Evolutionary conservation across 371 early-diverging fungal genomes (phyloP), one percentile per base, ranked within the genome.

Genomic region (Nematocida homosporus): DNA sequence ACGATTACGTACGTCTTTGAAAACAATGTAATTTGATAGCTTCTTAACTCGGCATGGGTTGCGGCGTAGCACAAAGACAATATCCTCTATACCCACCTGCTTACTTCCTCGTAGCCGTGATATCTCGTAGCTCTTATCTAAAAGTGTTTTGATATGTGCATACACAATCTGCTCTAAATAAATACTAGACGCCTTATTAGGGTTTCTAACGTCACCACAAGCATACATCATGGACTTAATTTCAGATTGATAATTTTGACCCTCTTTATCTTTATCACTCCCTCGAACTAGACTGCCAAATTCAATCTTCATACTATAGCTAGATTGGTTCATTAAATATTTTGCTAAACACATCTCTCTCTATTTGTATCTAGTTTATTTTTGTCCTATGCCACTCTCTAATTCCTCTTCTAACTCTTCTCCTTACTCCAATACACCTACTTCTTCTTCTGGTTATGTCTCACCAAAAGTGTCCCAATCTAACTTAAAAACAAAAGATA

Each of bases 181-280:
- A 42, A 35, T 32, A 40, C 68, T 67, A 2, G 75, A 67, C 10
- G 42, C 64, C 47, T 60, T 61, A 8, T 60, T 41, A 5, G 79
- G 79, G 0, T 27, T 38, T 13, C 65, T 25, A 23, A 68, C 65
- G 37, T 78, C 79, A 18, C 79, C 79, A 37, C 66, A 78, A 6
- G 79, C 56, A 50, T 78, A 78, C 63, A 78, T 59, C 79, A 78
- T 78, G 2, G 79, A 38, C 37, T 78, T 54, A 25, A 78, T 78
- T 48, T 78, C 79, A 35, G n/a, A 30, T 44, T 20, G 51, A 32
- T 66, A 78, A 13, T 18, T 61, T 40, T 51, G 52, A 0, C 27
- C 37, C 48, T 72, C 57, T 30, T 61, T 57, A 27, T 59, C 34
- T 29, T 40, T 55, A 29, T 68, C 25, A 41, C 53, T 57, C 16